Percentiles rank a stretch among this genome's conserved stretches.
Conservation (phyloP, 2,329 filamentous ascomycete genomes). For the Trichoderma koningiopsis region DNA sequence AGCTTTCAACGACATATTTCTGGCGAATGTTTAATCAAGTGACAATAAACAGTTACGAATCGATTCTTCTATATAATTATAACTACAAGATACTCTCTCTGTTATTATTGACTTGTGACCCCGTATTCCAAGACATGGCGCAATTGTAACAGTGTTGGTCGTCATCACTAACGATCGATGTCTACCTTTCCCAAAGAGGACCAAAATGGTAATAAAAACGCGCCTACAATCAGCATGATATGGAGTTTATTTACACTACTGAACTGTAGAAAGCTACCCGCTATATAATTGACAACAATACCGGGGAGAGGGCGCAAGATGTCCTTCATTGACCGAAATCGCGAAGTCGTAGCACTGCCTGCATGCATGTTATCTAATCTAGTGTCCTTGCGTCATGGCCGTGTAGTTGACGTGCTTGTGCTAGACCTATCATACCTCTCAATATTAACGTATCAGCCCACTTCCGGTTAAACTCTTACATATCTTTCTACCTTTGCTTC, state of each 20-base stretch:
- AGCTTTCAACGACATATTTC: not conserved
- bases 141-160: slow-evolving; percentile 3
- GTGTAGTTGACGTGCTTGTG: slow-evolving; percentile 26
- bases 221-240: not conserved
- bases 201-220: not conserved
- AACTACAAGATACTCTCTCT: not conserved
- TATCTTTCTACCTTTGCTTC: slow-evolving; percentile 1
- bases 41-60: not conserved
- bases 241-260: not conserved
- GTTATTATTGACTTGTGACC: too few relatives aligned
- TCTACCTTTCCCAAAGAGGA: not conserved
- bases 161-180: not conserved
- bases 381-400: slow-evolving; percentile 24
- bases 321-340: not conserved
- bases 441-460: not conserved
- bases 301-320: not conserved
- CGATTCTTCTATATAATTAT: not conserved
- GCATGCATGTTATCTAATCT: not conserved
- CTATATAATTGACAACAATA: not conserved
- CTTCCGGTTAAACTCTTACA: slow-evolving; percentile 8
- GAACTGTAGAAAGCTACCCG: not conserved
- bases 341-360: not conserved
- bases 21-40: not conserved
- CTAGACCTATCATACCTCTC: slow-evolving; percentile 17
- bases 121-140: not conserved